phyloP scores from a whole-genome alignment of 2,329 filamentous ascomycete genomes.

The Aspergillus transmontanensis region DNA sequence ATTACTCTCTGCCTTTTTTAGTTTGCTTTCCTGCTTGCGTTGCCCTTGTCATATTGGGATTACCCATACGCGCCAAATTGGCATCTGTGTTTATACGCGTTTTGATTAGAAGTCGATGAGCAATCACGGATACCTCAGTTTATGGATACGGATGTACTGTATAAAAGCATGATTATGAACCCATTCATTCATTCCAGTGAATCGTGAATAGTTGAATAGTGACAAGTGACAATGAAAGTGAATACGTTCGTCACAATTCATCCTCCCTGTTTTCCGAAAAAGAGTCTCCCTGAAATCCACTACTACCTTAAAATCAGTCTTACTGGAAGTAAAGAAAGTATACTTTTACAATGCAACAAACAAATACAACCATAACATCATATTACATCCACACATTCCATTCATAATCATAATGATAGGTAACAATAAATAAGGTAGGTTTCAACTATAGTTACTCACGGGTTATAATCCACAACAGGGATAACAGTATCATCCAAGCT shows the following conservation, averaged over 20 bases:
- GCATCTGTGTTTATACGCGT: not conserved
- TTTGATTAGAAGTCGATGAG: not conserved
- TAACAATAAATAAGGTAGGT: not conserved
- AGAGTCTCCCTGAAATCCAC: not conserved
- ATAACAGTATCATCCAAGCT: constrained; percentile 35
- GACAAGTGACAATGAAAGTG: not conserved
- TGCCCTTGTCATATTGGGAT: not conserved
- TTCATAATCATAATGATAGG: not conserved
- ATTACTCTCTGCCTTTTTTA: not conserved
- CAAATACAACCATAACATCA: not conserved
- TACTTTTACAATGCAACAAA: not conserved
- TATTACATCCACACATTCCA: not conserved
- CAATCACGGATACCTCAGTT: constrained; percentile 3
- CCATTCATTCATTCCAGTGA: not conserved
- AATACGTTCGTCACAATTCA: not conserved
- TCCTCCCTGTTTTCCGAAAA: no score
- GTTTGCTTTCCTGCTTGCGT: not conserved
- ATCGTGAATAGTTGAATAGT: not conserved
- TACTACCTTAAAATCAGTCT: not conserved
- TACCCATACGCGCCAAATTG: not conserved
- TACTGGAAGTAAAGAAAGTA: not conserved
- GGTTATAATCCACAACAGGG: constrained; percentile 36
- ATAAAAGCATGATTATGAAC: constrained; percentile 4
- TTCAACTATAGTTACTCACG: constrained; percentile 12
- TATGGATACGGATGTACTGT: not conserved